phyloP scores from a whole-genome alignment of 768 basidiomycete species.

The Russula abietina region DNA sequence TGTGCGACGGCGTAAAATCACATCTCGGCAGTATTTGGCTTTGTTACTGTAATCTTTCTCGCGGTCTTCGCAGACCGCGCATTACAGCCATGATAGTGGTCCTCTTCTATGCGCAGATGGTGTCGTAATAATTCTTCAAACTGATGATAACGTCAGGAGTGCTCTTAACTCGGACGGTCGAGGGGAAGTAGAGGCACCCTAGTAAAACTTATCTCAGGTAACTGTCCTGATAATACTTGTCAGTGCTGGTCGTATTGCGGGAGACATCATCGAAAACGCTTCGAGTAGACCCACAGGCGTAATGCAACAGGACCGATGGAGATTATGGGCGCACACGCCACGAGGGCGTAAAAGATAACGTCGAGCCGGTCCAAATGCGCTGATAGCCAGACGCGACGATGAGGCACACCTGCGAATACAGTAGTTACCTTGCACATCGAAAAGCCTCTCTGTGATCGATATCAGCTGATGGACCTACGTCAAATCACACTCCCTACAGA shows the following conservation, averaged over 20 bases:
- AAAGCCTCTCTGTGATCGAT: neutral
- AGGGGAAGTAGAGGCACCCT: neutral
- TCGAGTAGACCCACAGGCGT: neutral
- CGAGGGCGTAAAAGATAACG: neutral
- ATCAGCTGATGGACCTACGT: neutral
- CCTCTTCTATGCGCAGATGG: neutral
- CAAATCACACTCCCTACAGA: neutral
- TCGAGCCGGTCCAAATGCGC: neutral
- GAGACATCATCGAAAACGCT: neutral
- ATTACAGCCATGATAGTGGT: neutral
- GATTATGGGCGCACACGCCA: neutral
- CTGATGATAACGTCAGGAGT: neutral
- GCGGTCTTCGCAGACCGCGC: neutral
- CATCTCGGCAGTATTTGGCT: constrained; percentile 10
- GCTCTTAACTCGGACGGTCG: neutral
- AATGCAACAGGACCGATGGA: neutral
- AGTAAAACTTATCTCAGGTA: neutral
- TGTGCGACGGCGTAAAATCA: constrained; percentile 3
- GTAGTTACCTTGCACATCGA: neutral
- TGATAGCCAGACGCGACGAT: neutral
- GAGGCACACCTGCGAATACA: neutral
- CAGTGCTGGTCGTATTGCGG: neutral
- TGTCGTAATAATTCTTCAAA: constrained; percentile 5
- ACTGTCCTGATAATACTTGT: neutral
- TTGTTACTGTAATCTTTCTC: neutral